Base-by-base conservation (phyloP, 495 filamentous ascomycete genomes). In the Amniculicola lignicola region DNA sequence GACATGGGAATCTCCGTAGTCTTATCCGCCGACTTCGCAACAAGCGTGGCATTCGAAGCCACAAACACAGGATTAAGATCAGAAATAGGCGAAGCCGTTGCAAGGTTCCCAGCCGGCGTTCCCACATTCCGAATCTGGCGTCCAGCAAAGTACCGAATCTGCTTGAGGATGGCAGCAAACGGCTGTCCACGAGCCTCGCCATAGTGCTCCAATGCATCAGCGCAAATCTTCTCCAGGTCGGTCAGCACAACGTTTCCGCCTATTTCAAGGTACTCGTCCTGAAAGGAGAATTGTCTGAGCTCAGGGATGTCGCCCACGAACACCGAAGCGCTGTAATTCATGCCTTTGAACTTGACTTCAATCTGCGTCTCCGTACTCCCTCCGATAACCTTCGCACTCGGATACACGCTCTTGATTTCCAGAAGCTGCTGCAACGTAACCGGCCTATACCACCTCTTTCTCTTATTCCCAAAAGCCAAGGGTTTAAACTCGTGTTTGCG, bases 291-390 rank as follows among this genome's bases (percentile, higher is more conserved):
- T 53, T 88, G 77, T 21, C 88, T 75, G 38, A 98, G 73, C 70
- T 97, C 93, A 1, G 87, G 74, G 59, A 98, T 96, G 65, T 98
- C 93, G 22, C 90, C 90, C 12, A 97, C 83, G 66, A 86, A 97
- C 0, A 98, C 91, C 0, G 90, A 96, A 4, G 85, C 82, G 10
- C 82, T 80, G 68, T 96, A 98, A 62, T 89, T 82, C 80, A 94
- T 83, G 1, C 82, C 89, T 75, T 98, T 97, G 78, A 98, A 98
- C 67, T 96, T 96, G 71, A 95, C 85, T 70, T 98, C 93, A 47
- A 98, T 96, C 69, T 96, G 93, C 0, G 92, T 97, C 71, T 98
- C 93, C 3, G 89, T 95, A 67, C 89, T 95, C 36, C 93, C 93
- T 22, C 91, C 92, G 55, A 98, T 95, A 52, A 98, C 79, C 71